These are phyloP conservation scores for Cyberlindnera petersonii DNA, from an alignment of 805 yeast genomes.

Conservation along the genomic window DNA sequence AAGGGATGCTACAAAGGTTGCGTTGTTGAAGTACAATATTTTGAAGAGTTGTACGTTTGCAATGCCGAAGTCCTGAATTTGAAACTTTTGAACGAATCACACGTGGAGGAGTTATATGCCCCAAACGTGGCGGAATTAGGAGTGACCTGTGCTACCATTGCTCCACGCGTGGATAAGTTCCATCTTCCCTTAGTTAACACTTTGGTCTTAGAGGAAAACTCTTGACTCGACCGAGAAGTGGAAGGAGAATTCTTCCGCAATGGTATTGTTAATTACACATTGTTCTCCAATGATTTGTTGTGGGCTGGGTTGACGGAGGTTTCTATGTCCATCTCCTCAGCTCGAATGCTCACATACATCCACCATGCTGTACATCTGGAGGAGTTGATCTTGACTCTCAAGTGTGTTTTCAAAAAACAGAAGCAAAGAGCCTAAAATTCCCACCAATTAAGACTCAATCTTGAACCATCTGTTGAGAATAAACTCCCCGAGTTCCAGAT, in stretches of 20 bases:
- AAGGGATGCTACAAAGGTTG: conserved; percentile 3
- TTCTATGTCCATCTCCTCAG: not conserved
- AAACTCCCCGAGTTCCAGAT: conserved; percentile 9
- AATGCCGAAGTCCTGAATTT: conserved; percentile 2
- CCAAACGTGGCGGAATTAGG: conserved; percentile 4
- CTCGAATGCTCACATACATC: conserved; percentile 1
- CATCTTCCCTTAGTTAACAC: too few species aligned
- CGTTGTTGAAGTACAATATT: conserved; percentile 1
- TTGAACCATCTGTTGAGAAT: not conserved
- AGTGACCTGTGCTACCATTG: conserved; percentile 5
- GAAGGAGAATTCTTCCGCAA: conserved; percentile 6
- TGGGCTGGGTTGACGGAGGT: conserved; percentile 5
- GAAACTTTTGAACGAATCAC: not conserved
- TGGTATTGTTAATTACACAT: not conserved
- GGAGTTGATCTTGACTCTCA: not conserved
- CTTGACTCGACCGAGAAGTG: conserved; percentile 1
- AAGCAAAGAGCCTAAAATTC: conserved; percentile 1
- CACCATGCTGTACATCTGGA: conserved; percentile 3
- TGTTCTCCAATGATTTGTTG: conserved; percentile 2
- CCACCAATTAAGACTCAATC: conserved; percentile 5
- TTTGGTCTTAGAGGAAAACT: not conserved
- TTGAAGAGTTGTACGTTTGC: conserved; percentile 2
- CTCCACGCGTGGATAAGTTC: conserved; percentile 7
- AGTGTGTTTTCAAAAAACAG: not conserved
- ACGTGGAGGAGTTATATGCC: conserved; percentile 1